Evolutionary conservation across 768 basidiomycete genomes (phyloP).

Genomic region (Phaeotremella skinneri): DNA sequence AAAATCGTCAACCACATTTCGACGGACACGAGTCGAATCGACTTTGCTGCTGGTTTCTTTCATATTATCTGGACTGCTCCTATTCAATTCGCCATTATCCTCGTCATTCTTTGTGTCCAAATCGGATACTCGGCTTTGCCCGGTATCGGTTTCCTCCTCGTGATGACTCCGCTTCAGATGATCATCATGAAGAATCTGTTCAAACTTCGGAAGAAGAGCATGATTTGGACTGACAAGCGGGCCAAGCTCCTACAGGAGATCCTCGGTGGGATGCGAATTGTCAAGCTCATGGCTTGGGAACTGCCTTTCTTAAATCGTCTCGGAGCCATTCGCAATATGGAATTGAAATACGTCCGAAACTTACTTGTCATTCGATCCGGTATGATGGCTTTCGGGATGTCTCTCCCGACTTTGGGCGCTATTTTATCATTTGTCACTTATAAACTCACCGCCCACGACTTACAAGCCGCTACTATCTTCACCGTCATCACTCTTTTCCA

Average conservation of each 20-base stretch:
- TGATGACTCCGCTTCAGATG: constrained; percentile 67
- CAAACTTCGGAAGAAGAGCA: constrained; percentile 65
- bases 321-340: constrained; percentile 65
- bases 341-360: constrained; percentile 61
- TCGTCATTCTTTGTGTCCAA: constrained; percentile 65
- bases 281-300: constrained; percentile 92
- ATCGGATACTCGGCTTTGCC: constrained; percentile 49
- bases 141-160: constrained; percentile 42
- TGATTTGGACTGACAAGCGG: constrained; percentile 85
- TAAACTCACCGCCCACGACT: constrained; percentile 54
- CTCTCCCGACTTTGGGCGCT: constrained; percentile 69
- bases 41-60: constrained; percentile 70
- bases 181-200: constrained; percentile 72
- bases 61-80: constrained; percentile 72
- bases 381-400: constrained; percentile 66
- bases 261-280: constrained; percentile 80
- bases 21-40: constrained; percentile 66
- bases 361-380: constrained; percentile 61
- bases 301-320: constrained; percentile 72
- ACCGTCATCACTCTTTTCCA: constrained; percentile 82
- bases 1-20: constrained; percentile 85
- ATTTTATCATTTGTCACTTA: constrained; percentile 70
- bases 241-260: constrained; percentile 87
- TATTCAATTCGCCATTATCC: constrained; percentile 44
- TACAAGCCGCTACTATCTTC: constrained; percentile 67